Percentiles rank a stretch among this genome's conserved stretches.
Conservation (phyloP, 768 basidiomycete species). For the Suillus brevipes region DNA sequence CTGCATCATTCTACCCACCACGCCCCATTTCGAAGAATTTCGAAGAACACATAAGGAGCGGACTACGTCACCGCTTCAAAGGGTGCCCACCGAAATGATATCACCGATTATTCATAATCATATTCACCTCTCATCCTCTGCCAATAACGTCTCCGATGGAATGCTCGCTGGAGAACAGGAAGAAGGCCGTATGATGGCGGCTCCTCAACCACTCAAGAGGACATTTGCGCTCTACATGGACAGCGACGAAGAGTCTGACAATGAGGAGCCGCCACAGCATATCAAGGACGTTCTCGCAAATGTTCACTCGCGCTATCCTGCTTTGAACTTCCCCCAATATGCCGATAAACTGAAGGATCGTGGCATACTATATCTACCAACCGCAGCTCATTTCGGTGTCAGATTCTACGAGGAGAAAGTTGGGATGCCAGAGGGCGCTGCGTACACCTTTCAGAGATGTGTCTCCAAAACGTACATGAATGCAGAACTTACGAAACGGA, state of each 20-base stretch:
- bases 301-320: not conserved
- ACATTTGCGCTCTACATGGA: not conserved
- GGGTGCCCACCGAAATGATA: not conserved
- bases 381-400: not conserved
- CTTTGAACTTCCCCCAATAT: not conserved
- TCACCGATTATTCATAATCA: not conserved
- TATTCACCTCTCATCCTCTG: not conserved
- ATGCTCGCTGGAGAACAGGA: not conserved
- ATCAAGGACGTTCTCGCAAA: constrained; percentile 12
- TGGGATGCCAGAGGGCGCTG: not conserved
- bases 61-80: not conserved
- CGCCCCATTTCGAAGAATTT: not conserved
- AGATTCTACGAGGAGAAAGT: not conserved
- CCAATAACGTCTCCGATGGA: not conserved
- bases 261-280: not conserved
- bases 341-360: not conserved
- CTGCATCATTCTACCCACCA: not conserved
- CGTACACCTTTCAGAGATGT: not conserved
- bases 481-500: not conserved
- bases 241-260: not conserved
- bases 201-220: not conserved
- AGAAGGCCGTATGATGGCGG: not conserved
- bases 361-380: not conserved
- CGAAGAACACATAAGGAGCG: not conserved
- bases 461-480: not conserved